phyloP scores from a whole-genome alignment of 2,329 filamentous ascomycete species.

The Verticillium nubilum region DNA sequence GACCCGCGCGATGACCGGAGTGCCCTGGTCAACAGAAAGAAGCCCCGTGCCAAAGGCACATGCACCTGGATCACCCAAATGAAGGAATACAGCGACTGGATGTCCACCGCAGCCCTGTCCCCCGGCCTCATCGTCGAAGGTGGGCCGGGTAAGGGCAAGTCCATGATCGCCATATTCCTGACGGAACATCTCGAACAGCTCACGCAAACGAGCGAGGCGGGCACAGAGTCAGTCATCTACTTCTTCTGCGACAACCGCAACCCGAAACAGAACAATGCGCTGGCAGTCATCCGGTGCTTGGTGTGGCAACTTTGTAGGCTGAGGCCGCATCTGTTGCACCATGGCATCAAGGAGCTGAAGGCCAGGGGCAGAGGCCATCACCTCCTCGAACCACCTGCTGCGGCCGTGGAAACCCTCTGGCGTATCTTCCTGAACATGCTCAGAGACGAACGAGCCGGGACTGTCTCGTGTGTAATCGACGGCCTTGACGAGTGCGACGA shows the following conservation, averaged over 20 bases:
- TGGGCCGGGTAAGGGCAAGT: background rate
- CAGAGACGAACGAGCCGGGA: background rate
- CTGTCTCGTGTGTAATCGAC: conserved; percentile 14
- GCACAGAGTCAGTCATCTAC: background rate
- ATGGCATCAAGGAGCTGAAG: too few relatives aligned
- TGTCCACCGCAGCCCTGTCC: background rate
- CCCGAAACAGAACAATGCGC: background rate
- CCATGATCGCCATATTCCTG: background rate
- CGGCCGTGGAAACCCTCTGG: background rate
- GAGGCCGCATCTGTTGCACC: background rate
- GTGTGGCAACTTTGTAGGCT: background rate
- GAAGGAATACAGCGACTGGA: background rate
- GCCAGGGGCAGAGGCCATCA: too few relatives aligned
- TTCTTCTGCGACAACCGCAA: background rate
- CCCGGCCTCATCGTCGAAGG: background rate
- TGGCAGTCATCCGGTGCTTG: background rate
- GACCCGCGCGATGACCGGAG: background rate
- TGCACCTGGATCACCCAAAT: background rate
- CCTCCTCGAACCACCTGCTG: background rate
- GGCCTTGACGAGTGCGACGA: conserved; percentile 6
- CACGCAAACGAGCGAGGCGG: background rate
- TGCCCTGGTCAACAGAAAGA: background rate
- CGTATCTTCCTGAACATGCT: background rate
- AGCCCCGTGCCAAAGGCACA: background rate
- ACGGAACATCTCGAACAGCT: background rate